Conservation (phyloP, 1,139 yeast species). For the Yarrowia galli region DNA sequence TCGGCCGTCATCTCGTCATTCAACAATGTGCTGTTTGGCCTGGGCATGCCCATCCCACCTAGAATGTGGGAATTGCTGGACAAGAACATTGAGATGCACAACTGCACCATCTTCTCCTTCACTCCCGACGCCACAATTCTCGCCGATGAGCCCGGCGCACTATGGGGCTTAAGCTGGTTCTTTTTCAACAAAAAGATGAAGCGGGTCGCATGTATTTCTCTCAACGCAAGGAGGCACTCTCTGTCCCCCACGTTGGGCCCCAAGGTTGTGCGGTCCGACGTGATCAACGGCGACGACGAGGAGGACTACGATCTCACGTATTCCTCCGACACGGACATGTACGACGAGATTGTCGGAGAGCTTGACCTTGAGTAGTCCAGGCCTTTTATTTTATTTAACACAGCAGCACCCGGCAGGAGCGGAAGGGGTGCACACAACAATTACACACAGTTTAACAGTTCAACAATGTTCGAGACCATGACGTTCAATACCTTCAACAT, state of each 20-base stretch:
- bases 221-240: slow-evolving; percentile 52
- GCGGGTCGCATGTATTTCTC: slow-evolving; percentile 84
- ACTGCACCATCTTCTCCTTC: slow-evolving; percentile 78
- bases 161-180: slow-evolving; percentile 95
- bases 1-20: slow-evolving; percentile 71
- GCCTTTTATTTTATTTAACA: not conserved
- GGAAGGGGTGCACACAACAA: not conserved
- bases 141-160: slow-evolving; percentile 74
- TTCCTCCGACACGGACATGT: slow-evolving; percentile 45
- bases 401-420: too few relatives aligned
- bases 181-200: slow-evolving; percentile 89
- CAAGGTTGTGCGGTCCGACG: slow-evolving; percentile 35
- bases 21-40: slow-evolving; percentile 78
- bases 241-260: slow-evolving; percentile 43
- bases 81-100: slow-evolving; percentile 79
- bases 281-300: slow-evolving; percentile 52
- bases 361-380: slow-evolving; percentile 50
- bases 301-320: slow-evolving; percentile 59
- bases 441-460: not conserved
- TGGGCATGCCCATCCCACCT: slow-evolving; percentile 65
- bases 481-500: not conserved
- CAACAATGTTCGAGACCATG: not conserved
- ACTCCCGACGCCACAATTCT: slow-evolving; percentile 76
- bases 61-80: slow-evolving; percentile 93
- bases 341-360: slow-evolving; percentile 53